Percentiles rank a stretch among this genome's conserved stretches.
Evolutionary conservation across 2,329 filamentous ascomycete genomes (phyloP).

Genomic region (Hypoxylon sp.): DNA sequence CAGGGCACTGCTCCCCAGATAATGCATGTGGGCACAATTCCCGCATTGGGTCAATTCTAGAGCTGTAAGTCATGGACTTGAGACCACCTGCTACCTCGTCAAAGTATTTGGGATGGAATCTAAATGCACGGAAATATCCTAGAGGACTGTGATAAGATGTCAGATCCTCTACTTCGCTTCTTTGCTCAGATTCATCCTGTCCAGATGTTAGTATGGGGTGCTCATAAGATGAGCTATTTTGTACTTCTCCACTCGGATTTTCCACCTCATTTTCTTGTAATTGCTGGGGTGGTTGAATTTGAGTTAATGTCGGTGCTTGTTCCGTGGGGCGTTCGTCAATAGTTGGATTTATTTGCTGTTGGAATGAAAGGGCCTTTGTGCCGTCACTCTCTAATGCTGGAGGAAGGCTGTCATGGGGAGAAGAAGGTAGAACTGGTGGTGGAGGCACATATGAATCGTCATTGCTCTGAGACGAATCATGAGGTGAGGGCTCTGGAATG

Average conservation of each 20-base stretch:
- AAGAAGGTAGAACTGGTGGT: conserved; percentile 35
- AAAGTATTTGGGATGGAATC: conserved; percentile 83
- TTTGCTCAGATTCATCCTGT: conserved; percentile 39
- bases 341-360: conserved; percentile 15
- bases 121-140: conserved; percentile 83
- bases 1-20: conserved; percentile 72
- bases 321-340: conserved; percentile 29
- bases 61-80: conserved; percentile 91
- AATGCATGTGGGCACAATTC: conserved; percentile 81
- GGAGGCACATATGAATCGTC: conserved; percentile 37
- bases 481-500: conserved; percentile 33
- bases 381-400: conserved; percentile 21
- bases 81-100: conserved; percentile 77
- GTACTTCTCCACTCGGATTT: conserved; percentile 44
- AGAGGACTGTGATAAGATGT: conserved; percentile 85
- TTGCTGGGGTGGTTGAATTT: too few species aligned
- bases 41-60: conserved; percentile 80
- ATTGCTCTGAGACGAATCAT: conserved; percentile 34
- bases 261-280: too few species aligned
- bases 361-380: background rate
- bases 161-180: conserved; percentile 45
- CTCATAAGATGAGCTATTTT: conserved; percentile 42
- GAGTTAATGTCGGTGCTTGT: too few species aligned
- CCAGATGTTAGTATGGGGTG: conserved; percentile 43
- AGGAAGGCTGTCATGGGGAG: conserved; percentile 22